A percentile compares a stretch with the other conserved stretches of the same genome.
Evolutionary conservation across 768 basidiomycete genomes (phyloP).

Genomic region (Filobasidium wieringae): DNA sequence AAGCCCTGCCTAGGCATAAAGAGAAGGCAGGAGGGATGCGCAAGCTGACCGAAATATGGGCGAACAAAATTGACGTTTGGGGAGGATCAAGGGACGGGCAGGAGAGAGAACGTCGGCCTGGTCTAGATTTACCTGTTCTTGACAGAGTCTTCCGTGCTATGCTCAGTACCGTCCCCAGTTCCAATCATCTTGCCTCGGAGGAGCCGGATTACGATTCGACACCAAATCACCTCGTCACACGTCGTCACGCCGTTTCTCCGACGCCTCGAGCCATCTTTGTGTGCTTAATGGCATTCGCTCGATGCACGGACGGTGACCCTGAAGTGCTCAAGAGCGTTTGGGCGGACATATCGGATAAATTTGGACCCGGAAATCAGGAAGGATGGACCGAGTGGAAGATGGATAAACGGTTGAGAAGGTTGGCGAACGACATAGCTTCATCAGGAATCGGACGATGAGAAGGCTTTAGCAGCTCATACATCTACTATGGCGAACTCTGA

Average conservation of each 20-base stretch:
- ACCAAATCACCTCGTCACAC: background rate
- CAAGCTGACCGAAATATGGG: constrained; percentile 15
- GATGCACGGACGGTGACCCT: constrained; percentile 20
- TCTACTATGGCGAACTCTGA: no score
- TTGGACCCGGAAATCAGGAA: constrained; percentile 22
- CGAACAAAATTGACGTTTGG: constrained; percentile 1
- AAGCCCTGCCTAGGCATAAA: background rate
- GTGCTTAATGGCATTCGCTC: constrained; percentile 24
- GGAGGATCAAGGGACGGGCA: background rate
- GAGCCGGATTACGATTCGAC: no score
- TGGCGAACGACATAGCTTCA: background rate
- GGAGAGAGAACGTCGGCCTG: background rate
- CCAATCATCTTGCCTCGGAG: no score
- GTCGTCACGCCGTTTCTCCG: constrained; percentile 6
- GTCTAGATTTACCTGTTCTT: background rate
- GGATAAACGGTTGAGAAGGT: constrained; percentile 24
- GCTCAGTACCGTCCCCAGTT: background rate
- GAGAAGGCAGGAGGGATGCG: background rate
- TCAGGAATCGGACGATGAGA: background rate
- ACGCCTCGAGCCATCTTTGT: constrained; percentile 20
- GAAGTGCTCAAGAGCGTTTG: constrained; percentile 19
- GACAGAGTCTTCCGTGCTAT: background rate
- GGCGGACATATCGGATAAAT: constrained; percentile 25
- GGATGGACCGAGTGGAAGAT: constrained; percentile 28
- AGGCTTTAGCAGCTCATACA: no score